Evolutionary conservation across 768 basidiomycete species (phyloP).

Genomic region (Auricularia auricula-judae): DNA sequence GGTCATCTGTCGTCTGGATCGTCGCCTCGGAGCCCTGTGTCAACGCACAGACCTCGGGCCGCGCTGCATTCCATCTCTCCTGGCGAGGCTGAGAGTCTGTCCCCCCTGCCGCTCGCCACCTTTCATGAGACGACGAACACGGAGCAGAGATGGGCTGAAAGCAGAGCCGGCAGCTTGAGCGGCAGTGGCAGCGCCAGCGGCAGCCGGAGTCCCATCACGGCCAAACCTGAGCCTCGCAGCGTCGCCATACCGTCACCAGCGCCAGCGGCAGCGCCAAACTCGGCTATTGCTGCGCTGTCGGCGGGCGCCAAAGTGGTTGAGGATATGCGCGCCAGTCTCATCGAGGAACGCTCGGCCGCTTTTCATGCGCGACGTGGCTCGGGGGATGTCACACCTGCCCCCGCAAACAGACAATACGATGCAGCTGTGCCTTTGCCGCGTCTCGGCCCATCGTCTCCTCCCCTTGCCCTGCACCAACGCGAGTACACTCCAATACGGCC

Average conservation of each 20-base stretch:
- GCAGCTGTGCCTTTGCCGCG: slow-evolving; percentile 9
- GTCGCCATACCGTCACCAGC: neutral
- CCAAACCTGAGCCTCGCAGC: neutral
- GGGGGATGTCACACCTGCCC: slow-evolving; percentile 2
- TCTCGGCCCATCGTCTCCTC: slow-evolving; percentile 14
- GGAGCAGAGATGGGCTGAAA: neutral
- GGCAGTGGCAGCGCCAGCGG: neutral
- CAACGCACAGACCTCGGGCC: neutral
- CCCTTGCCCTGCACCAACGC: slow-evolving; percentile 12
- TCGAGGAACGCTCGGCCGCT: neutral
- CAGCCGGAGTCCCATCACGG: neutral
- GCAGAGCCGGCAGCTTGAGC: neutral
- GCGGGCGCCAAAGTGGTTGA: neutral
- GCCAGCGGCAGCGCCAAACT: neutral
- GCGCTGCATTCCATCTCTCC: neutral
- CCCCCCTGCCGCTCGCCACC: neutral
- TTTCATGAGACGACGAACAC: neutral
- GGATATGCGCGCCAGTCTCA: neutral
- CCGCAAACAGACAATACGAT: slow-evolving; percentile 2
- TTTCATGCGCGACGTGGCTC: neutral
- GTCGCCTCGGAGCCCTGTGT: neutral
- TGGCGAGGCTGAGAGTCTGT: neutral
- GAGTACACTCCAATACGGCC: neutral
- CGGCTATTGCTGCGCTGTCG: neutral
- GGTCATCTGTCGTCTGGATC: neutral